Conservation (phyloP, 768 basidiomycete species). For the Hirschioporus abietinus region DNA sequence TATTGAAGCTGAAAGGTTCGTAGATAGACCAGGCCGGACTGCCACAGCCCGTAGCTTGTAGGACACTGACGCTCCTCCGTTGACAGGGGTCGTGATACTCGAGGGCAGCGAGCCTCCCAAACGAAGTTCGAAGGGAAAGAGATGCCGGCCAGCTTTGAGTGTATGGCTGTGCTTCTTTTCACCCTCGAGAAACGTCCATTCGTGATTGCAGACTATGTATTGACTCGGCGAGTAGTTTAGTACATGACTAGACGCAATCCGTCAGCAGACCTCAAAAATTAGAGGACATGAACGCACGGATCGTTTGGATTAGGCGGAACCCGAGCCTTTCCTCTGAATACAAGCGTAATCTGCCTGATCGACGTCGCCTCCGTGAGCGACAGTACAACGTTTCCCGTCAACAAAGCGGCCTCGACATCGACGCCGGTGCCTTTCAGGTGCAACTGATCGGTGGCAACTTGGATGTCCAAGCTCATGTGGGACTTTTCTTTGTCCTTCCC, state of each 20-base stretch:
- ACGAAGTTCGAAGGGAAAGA: conserved; percentile 88
- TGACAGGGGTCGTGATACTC: conserved; percentile 49
- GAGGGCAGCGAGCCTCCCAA: conserved; percentile 85
- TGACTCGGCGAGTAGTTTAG: conserved; percentile 37
- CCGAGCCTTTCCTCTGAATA: conserved; percentile 78
- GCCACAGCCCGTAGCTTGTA: conserved; percentile 90
- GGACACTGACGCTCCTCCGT: conserved; percentile 60
- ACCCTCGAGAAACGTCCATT: conserved; percentile 91
- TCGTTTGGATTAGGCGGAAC: conserved; percentile 56
- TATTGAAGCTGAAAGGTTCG: conserved; percentile 56
- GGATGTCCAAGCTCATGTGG: conserved; percentile 63
- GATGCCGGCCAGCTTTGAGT: conserved; percentile 91
- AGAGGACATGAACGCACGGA: conserved; percentile 39
- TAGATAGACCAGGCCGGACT: conserved; percentile 62
- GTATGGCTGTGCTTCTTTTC: conserved; percentile 76
- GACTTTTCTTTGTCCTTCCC: conserved; percentile 36
- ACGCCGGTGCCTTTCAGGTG: conserved; percentile 73
- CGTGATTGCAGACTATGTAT: conserved; percentile 71
- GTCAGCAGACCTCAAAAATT: conserved; percentile 12
- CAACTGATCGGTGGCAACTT: conserved; percentile 65
- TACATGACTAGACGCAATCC: conserved; percentile 9
- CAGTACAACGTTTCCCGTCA: conserved; percentile 79
- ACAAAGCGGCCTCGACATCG: conserved; percentile 76
- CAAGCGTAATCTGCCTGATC: conserved; percentile 78
- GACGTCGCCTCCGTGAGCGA: conserved; percentile 78